Evolutionary conservation across 78 protist genomes (phyloP).

Genomic region (Cavenderia fasciculata): DNA sequence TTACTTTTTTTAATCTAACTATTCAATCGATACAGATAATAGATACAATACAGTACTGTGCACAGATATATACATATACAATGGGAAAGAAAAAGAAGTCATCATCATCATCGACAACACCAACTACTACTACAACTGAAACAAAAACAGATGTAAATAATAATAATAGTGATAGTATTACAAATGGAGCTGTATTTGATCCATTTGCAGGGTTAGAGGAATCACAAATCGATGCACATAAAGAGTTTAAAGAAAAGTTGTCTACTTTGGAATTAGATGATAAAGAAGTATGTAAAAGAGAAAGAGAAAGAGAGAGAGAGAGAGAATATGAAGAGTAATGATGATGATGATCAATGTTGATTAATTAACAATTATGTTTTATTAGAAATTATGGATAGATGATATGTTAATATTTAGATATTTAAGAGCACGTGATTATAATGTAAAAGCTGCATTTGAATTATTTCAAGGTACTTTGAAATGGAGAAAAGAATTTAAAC

Average conservation of each 20-base stretch:
- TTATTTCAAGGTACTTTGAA: slow-evolving; percentile 31
- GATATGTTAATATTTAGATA: slow-evolving; percentile 59
- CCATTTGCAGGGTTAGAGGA: slow-evolving; percentile 28
- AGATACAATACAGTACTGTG: too few species aligned
- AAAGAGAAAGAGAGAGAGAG: not conserved
- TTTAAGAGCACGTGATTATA: slow-evolving; percentile 72
- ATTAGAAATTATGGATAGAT: slow-evolving; percentile 50
- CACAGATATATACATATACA: not conserved
- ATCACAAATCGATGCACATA: slow-evolving; percentile 24
- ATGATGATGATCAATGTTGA: not conserved
- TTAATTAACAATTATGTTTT: not conserved
- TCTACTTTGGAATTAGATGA: not conserved
- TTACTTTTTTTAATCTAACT: too few species aligned
- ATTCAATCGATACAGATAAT: too few species aligned
- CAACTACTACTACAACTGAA: not conserved
- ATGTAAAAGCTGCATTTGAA: slow-evolving; percentile 1
- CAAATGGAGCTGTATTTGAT: slow-evolving; percentile 4
- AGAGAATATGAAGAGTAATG: not conserved
- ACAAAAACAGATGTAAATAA: not conserved
- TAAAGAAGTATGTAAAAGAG: not conserved
- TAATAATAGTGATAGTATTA: slow-evolving; percentile 11
- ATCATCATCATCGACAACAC: not conserved
- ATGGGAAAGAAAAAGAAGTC: slow-evolving; percentile 15
- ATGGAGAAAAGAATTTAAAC: slow-evolving; percentile 60
- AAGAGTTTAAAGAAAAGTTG: slow-evolving; percentile 36